Percentiles rank a stretch among this genome's conserved stretches.
These are phyloP conservation scores for Coemansia javaensis DNA, from an alignment of 192 early-diverging fungal species.

Conservation along the genomic window DNA sequence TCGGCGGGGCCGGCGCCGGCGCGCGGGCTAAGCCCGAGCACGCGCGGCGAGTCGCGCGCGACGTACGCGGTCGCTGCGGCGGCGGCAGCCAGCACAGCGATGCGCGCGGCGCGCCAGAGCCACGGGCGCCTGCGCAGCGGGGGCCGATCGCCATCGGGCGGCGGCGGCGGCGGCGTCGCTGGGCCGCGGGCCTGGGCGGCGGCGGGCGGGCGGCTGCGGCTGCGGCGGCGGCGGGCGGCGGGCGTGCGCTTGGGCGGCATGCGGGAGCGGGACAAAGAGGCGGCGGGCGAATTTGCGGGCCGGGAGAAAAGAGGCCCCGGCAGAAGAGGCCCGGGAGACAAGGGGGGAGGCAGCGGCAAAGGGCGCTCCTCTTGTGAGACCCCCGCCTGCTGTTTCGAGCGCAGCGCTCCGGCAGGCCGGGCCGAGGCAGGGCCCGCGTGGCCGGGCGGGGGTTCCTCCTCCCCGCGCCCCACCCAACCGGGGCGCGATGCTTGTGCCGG, in stretches of 20 bases:
- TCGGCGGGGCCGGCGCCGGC: too few relatives aligned
- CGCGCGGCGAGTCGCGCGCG: conserved; percentile 37
- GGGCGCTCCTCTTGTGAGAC: too few relatives aligned
- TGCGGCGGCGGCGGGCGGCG: conserved; percentile 19
- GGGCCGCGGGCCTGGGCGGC: not conserved
- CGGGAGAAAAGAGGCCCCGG: too few relatives aligned
- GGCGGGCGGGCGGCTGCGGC: conserved; percentile 1
- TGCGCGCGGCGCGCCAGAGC: conserved; percentile 28
- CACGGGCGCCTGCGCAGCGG: conserved; percentile 11
- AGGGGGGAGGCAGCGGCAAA: too few relatives aligned
- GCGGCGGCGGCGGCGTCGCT: not conserved
- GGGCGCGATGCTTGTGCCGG: too few relatives aligned
- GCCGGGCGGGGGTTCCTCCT: too few relatives aligned
- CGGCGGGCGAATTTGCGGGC: not conserved
- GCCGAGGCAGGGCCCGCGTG: too few relatives aligned
- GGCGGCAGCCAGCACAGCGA: conserved; percentile 27
- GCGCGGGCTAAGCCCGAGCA: conserved; percentile 22
- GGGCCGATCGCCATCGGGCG: not conserved
- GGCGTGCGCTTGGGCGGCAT: conserved; percentile 34
- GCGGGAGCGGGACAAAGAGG: not conserved
- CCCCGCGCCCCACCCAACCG: too few relatives aligned
- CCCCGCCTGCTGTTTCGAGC: too few relatives aligned
- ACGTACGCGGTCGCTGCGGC: conserved; percentile 40
- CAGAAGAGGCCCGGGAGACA: too few relatives aligned
- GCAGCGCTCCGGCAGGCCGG: too few relatives aligned